phyloP scores from a whole-genome alignment of 495 filamentous ascomycete species.

The Annulohypoxylon stygium region DNA sequence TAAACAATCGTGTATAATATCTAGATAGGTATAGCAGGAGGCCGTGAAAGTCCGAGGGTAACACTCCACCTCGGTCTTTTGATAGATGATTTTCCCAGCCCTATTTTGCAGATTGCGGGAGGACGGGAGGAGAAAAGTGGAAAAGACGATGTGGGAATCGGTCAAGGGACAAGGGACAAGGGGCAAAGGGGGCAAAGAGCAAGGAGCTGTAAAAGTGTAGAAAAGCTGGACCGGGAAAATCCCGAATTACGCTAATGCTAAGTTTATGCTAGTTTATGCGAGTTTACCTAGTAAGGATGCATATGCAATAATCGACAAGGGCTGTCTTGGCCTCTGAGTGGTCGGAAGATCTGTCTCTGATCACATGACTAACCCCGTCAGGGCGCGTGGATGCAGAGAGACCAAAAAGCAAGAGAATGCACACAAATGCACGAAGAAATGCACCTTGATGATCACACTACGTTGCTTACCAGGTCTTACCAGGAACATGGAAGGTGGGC shows the following conservation, averaged over 20 bases:
- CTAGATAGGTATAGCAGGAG: constrained; percentile 4
- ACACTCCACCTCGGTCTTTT: constrained; percentile 34
- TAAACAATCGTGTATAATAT: constrained; percentile 30
- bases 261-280: constrained; percentile 8
- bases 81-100: constrained; percentile 26
- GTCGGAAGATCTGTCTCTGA: neutral
- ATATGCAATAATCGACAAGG: constrained; percentile 40
- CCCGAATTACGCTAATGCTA: constrained; percentile 29
- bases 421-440: constrained; percentile 14
- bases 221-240: constrained; percentile 30
- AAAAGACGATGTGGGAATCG: neutral
- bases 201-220: neutral
- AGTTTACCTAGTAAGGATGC: constrained; percentile 15
- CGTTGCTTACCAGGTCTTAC: constrained; percentile 23
- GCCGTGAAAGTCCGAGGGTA: constrained; percentile 40
- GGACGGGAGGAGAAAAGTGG: constrained; percentile 8
- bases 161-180: neutral
- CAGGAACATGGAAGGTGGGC: constrained; percentile 24
- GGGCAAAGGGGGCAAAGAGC: neutral
- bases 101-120: constrained; percentile 22
- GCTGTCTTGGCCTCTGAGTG: constrained; percentile 32
- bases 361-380: constrained; percentile 50
- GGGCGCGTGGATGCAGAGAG: constrained; percentile 41
- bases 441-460: constrained; percentile 38
- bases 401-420: constrained; percentile 1